These are phyloP conservation scores for Hypomyces rosellus DNA, from an alignment of 2,329 filamentous ascomycete genomes.

Conservation along the genomic window DNA sequence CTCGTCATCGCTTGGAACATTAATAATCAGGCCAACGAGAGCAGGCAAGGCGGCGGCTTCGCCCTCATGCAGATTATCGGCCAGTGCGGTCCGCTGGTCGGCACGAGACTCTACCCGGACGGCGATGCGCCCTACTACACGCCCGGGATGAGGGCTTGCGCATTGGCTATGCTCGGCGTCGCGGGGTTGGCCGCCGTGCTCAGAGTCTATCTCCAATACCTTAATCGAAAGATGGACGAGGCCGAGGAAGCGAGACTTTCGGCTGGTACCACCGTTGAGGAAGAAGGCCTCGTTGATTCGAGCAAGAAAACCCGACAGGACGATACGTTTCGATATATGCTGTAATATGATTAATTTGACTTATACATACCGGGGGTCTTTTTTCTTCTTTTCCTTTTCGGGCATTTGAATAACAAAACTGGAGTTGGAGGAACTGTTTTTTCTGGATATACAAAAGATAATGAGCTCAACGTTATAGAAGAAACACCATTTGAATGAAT, in stretches of 20 bases:
- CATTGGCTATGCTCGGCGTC: slow-evolving; percentile 56
- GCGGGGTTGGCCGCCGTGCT: slow-evolving; percentile 48
- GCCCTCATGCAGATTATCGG: slow-evolving; percentile 76
- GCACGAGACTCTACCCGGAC: slow-evolving; percentile 58
- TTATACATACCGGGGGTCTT: not conserved
- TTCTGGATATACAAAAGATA: slow-evolving; percentile 1
- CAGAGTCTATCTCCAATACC: slow-evolving; percentile 44
- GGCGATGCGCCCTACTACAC: slow-evolving; percentile 56
- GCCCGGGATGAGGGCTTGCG: slow-evolving; percentile 56
- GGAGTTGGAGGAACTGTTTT: slow-evolving; percentile 5
- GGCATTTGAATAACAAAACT: not conserved
- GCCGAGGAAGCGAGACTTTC: slow-evolving; percentile 22
- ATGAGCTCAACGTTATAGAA: not conserved
- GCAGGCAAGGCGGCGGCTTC: slow-evolving; percentile 67
- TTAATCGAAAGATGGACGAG: slow-evolving; percentile 42
- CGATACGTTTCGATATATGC: slow-evolving; percentile 40
- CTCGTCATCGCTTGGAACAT: slow-evolving; percentile 83
- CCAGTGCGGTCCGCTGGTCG: slow-evolving; percentile 70
- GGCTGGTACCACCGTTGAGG: slow-evolving; percentile 26
- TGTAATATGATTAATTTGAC: slow-evolving; percentile 23
- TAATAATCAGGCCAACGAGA: slow-evolving; percentile 71
- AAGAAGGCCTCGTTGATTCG: slow-evolving; percentile 34
- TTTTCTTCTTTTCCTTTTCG: no score
- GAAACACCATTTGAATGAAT: slow-evolving; percentile 3
- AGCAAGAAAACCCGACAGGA: slow-evolving; percentile 16